Conservation (phyloP, 1,284 basidiomycete species). For the Cutaneotrichosporon mucoides region DNA sequence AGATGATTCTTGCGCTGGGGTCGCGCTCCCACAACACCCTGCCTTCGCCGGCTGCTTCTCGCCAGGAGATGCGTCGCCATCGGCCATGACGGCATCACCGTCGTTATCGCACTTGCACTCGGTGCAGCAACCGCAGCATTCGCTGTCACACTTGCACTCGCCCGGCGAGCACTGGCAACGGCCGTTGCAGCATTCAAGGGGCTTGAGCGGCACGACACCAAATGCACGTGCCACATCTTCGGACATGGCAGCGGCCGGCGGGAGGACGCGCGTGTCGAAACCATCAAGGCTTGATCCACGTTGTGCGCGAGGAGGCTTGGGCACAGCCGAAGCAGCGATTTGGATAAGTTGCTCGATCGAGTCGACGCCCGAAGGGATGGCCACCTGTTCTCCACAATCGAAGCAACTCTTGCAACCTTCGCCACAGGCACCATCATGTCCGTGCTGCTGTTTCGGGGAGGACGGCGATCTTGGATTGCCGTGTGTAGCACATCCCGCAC, state of each 20-base stretch:
- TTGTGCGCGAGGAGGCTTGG: conserved; percentile 14
- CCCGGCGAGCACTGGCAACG: conserved; percentile 47
- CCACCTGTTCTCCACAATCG: conserved; percentile 42
- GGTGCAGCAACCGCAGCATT: conserved; percentile 49
- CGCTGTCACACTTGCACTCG: conserved; percentile 45
- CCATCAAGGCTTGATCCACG: conserved; percentile 26
- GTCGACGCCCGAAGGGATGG: conserved; percentile 43
- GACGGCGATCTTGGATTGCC: conserved; percentile 20
- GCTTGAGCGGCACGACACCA: conserved; percentile 44
- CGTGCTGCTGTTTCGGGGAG: conserved; percentile 13
- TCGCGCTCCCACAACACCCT: conserved; percentile 10
- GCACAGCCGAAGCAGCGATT: conserved; percentile 43
- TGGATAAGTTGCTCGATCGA: conserved; percentile 47
- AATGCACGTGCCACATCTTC: conserved; percentile 38
- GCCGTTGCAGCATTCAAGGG: conserved; percentile 49
- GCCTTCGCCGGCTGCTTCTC: not conserved
- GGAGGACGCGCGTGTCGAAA: conserved; percentile 38
- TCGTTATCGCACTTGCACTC: conserved; percentile 40
- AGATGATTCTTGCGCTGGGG: not conserved
- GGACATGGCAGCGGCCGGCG: conserved; percentile 31
- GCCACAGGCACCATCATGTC: conserved; percentile 31
- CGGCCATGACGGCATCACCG: conserved; percentile 25
- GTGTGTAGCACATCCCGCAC: conserved; percentile 47
- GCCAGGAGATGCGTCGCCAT: not conserved
- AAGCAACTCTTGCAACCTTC: conserved; percentile 38